Evolutionary conservation across 371 early-diverging fungal species (phyloP).

Genomic region (Mortierella sp.): DNA sequence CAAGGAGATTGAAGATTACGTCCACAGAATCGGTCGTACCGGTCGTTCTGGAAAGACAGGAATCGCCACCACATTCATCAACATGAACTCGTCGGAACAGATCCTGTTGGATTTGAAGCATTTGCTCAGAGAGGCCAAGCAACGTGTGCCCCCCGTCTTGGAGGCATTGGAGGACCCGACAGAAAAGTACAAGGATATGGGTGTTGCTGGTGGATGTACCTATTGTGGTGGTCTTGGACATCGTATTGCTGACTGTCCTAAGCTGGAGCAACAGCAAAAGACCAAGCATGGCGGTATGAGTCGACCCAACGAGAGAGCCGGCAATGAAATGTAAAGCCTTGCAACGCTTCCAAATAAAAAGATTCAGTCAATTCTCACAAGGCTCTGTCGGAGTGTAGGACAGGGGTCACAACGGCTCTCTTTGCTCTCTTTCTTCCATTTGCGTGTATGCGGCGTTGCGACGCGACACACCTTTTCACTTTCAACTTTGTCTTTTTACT

Average conservation of each 20-base stretch:
- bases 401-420: not conserved
- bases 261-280: conserved; percentile 72
- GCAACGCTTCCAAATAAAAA: not conserved
- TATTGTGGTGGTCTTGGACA: conserved; percentile 98
- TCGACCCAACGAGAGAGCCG: conserved; percentile 54
- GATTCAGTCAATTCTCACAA: no score
- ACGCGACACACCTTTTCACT: no score
- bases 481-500: no score
- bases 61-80: conserved; percentile 97
- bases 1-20: conserved; percentile 96
- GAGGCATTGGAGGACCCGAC: conserved; percentile 90
- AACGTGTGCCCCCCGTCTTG: conserved; percentile 92
- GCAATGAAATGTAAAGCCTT: conserved; percentile 49
- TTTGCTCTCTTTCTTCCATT: no score
- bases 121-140: conserved; percentile 93
- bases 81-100: conserved; percentile 86
- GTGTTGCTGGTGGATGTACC: conserved; percentile 80
- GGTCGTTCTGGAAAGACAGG: conserved; percentile 99
- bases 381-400: no score
- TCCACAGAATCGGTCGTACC: conserved; percentile 99
- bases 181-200: conserved; percentile 77
- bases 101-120: conserved; percentile 95
- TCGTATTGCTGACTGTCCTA: conserved; percentile 93
- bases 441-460: not conserved
- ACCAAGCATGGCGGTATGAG: conserved; percentile 52